These are phyloP conservation scores for Phytopythium sindhum DNA, from an alignment of 352 stramenopile species.

Conservation along the genomic window DNA sequence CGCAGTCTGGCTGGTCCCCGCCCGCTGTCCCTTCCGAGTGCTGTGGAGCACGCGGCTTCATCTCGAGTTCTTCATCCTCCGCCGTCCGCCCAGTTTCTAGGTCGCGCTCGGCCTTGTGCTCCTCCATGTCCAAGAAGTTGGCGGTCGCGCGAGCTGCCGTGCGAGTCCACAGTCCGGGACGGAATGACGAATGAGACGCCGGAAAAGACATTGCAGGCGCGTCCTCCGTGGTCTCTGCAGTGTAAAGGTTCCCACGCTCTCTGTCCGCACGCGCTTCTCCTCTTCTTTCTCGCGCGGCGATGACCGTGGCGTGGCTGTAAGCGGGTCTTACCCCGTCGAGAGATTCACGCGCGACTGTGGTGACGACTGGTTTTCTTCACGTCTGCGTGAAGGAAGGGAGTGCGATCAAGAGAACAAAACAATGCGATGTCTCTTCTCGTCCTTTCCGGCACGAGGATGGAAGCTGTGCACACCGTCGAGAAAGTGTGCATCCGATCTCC, in stretches of 20 bases:
- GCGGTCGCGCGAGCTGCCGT: not conserved
- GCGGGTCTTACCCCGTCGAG: not conserved
- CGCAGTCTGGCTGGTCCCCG: not conserved
- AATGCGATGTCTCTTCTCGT: not conserved
- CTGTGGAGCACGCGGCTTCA: not conserved
- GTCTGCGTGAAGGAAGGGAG: not conserved
- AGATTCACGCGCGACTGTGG: not conserved
- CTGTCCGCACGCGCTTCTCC: not conserved
- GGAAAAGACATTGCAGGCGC: not conserved
- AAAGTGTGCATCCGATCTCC: not conserved
- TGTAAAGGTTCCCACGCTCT: not conserved
- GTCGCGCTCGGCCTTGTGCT: not conserved
- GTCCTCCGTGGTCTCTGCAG: not conserved
- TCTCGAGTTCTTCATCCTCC: not conserved
- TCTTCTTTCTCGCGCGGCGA: not conserved
- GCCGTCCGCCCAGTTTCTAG: not conserved
- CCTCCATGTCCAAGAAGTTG: not conserved
- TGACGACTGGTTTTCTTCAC: not conserved
- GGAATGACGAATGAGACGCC: not conserved
- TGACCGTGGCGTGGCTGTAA: not conserved
- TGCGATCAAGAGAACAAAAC: not conserved
- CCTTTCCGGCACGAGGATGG: not conserved
- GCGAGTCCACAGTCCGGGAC: not conserved
- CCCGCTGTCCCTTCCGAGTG: not conserved
- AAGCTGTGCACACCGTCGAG: not conserved